Conservation (phyloP, 1,139 yeast genomes). For the Blastobotrys raffinosifermentans region DNA sequence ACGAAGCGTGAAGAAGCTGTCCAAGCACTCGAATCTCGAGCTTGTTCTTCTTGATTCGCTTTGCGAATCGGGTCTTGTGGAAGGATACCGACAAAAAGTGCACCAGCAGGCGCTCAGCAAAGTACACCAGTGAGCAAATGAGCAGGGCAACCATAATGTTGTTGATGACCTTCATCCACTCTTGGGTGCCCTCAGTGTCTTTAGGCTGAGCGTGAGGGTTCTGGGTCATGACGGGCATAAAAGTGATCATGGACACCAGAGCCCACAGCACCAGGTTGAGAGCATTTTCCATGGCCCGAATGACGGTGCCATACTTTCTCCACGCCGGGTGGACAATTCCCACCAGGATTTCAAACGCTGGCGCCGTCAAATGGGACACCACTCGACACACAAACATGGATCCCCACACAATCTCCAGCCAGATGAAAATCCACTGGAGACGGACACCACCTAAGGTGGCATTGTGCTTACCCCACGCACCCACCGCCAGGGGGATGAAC, state of each 20-base stretch:
- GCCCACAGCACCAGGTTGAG: slow-evolving; percentile 33
- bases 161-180: slow-evolving; percentile 35
- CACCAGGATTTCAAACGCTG: slow-evolving; percentile 24
- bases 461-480: slow-evolving; percentile 33
- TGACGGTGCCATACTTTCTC: slow-evolving; percentile 32
- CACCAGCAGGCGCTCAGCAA: slow-evolving; percentile 35
- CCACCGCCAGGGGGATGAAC: slow-evolving; percentile 37
- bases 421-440: slow-evolving; percentile 37
- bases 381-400: slow-evolving; percentile 34
- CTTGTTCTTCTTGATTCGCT: slow-evolving; percentile 36
- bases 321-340: slow-evolving; percentile 34
- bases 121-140: slow-evolving; percentile 33
- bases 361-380: slow-evolving; percentile 33
- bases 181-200: slow-evolving; percentile 23
- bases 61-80: slow-evolving; percentile 38
- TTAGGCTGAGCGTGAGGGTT: slow-evolving; percentile 27
- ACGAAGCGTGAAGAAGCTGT: slow-evolving; percentile 32
- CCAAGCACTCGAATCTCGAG: slow-evolving; percentile 30
- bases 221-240: slow-evolving; percentile 34
- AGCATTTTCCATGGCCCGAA: slow-evolving; percentile 35
- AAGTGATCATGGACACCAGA: slow-evolving; percentile 33
- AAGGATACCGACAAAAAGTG: slow-evolving; percentile 38
- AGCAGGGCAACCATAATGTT: slow-evolving; percentile 36
- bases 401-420: slow-evolving; percentile 42
- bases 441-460: slow-evolving; percentile 32